Conservation (phyloP, 2,329 filamentous ascomycete species). For the Neonectria neomacrospora region DNA sequence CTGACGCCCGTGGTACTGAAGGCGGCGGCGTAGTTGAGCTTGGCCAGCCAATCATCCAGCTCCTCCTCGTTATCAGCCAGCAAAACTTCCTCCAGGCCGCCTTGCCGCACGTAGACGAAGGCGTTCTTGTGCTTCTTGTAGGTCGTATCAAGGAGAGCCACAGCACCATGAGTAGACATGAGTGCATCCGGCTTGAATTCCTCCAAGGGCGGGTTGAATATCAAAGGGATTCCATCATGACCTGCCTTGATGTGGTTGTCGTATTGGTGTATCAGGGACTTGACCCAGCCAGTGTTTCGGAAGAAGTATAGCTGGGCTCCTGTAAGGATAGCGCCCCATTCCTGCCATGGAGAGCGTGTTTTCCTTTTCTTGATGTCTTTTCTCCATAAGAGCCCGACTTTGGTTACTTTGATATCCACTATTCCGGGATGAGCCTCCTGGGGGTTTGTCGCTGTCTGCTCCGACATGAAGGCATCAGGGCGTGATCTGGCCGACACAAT, state of each 20-base stretch:
- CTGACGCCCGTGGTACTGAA: slow-evolving; percentile 92
- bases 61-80: slow-evolving; percentile 90
- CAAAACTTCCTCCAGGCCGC: slow-evolving; percentile 88
- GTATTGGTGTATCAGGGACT: slow-evolving; percentile 88
- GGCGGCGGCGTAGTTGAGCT: slow-evolving; percentile 95
- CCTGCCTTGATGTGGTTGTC: slow-evolving; percentile 84
- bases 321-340: slow-evolving; percentile 97
- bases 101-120: slow-evolving; percentile 89
- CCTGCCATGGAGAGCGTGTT: slow-evolving; percentile 94
- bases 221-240: slow-evolving; percentile 78
- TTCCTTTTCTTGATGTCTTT: slow-evolving; percentile 96
- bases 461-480: slow-evolving; percentile 94
- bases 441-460: slow-evolving; percentile 85
- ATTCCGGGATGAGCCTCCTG: slow-evolving; percentile 89
- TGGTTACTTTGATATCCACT: slow-evolving; percentile 97
- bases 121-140: slow-evolving; percentile 98
- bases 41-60: slow-evolving; percentile 95
- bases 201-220: slow-evolving; percentile 89
- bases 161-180: slow-evolving; percentile 92
- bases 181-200: slow-evolving; percentile 94
- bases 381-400: slow-evolving; percentile 93
- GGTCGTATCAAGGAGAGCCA: slow-evolving; percentile 84
- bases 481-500: slow-evolving; percentile 94
- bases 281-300: slow-evolving; percentile 91
- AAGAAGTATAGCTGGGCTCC: slow-evolving; percentile 98